phyloP scores from a whole-genome alignment of 176 grass and related monocot species.

The Puya raimondii region DNA sequence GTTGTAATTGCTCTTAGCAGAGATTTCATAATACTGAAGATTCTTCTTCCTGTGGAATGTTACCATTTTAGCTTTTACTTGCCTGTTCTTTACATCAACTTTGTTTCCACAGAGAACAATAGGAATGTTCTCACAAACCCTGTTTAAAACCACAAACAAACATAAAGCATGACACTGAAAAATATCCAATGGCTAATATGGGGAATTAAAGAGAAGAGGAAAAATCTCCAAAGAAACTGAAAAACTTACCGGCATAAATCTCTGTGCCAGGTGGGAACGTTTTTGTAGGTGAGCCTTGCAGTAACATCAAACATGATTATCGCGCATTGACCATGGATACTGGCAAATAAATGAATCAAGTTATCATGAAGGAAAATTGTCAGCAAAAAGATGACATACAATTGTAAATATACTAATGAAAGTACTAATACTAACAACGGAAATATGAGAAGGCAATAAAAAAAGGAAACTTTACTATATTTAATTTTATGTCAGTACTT shows the following conservation, averaged over 20 bases:
- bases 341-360: not conserved
- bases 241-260: constrained; percentile 10
- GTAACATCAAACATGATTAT: constrained; percentile 24
- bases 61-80: constrained; percentile 17
- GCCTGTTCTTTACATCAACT: constrained; percentile 22
- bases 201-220: not conserved
- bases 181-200: not conserved
- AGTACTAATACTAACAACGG: too few relatives aligned
- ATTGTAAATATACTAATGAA: not conserved
- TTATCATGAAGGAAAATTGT: not conserved
- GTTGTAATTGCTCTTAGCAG: constrained; percentile 22
- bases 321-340: constrained; percentile 17
- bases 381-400: not conserved
- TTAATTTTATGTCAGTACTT: too few relatives aligned
- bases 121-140: constrained; percentile 19
- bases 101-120: constrained; percentile 19
- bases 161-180: not conserved
- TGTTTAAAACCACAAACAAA: not conserved
- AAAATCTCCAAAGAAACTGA: not conserved
- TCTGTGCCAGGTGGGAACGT: constrained; percentile 19
- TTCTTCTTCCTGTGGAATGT: constrained; percentile 23
- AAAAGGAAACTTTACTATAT: too few relatives aligned
- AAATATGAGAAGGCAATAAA: too few relatives aligned
- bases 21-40: constrained; percentile 17
- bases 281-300: constrained; percentile 20